These are phyloP conservation scores for Lablab purpureus DNA, from an alignment of 306 rosid genomes.

Conservation along the genomic window DNA sequence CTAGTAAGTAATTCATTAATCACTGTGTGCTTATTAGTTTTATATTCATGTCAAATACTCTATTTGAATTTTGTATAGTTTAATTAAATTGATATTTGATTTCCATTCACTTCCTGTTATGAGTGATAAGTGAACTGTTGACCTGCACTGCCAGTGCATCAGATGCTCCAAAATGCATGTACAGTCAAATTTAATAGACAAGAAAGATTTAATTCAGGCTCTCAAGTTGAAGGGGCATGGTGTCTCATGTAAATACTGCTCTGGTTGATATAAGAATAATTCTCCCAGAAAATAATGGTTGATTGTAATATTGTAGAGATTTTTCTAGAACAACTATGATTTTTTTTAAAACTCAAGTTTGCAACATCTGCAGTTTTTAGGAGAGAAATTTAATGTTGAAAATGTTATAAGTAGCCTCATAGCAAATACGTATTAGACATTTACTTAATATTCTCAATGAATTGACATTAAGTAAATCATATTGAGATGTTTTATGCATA, in stretches of 20 bases:
- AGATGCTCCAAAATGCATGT: constrained; percentile 3
- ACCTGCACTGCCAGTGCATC: constrained; percentile 19
- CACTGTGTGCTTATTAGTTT: constrained; percentile 28
- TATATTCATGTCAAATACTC: constrained; percentile 9
- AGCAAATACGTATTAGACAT: background rate
- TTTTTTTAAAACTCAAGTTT: constrained; percentile 9
- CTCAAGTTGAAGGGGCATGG: constrained; percentile 16
- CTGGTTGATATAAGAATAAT: background rate
- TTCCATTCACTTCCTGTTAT: constrained; percentile 25
- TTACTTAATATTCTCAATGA: constrained; percentile 17
- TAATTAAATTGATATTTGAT: constrained; percentile 20
- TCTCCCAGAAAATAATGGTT: background rate
- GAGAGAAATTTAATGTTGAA: background rate
- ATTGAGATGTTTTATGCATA: background rate
- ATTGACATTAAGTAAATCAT: constrained; percentile 6
- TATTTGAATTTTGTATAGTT: constrained; percentile 23
- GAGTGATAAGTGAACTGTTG: constrained; percentile 32
- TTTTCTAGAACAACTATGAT: background rate
- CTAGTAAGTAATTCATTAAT: constrained; percentile 64
- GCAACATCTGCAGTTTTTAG: background rate
- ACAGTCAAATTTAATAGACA: constrained; percentile 11
- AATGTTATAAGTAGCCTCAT: background rate
- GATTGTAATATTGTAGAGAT: background rate
- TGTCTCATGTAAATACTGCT: constrained; percentile 16
- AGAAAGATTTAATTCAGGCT: constrained; percentile 17